A percentile compares a stretch with the other conserved stretches of the same genome.
phyloP scores from a whole-genome alignment of 148 eudicot genomes.

The Agrostemma githago region DNA sequence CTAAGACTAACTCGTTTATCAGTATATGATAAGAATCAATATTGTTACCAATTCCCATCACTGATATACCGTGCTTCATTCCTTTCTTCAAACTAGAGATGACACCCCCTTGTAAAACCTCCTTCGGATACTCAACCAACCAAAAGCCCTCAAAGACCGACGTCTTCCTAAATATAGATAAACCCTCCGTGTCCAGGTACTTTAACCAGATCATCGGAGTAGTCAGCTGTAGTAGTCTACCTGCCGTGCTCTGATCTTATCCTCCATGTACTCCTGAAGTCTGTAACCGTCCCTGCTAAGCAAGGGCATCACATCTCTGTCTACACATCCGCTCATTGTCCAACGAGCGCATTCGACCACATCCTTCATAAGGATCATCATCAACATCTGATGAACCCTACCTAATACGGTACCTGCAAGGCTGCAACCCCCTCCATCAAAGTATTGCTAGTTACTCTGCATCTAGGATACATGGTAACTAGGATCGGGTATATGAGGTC shows the following conservation, averaged over 20 bases:
- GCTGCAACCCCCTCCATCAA: background rate
- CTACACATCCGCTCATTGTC: background rate
- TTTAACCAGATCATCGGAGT: background rate
- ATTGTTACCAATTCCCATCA: background rate
- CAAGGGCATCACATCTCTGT: background rate
- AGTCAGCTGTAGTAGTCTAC: background rate
- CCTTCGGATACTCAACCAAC: background rate
- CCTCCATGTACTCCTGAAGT: background rate
- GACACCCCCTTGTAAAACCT: background rate
- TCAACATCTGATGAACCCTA: slow-evolving; percentile 1
- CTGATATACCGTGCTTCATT: background rate
- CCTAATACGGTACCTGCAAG: background rate
- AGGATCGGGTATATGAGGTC: background rate
- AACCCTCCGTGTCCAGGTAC: background rate
- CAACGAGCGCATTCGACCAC: background rate
- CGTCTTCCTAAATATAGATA: background rate
- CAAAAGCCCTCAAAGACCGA: slow-evolving; percentile 2
- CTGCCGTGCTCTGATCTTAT: background rate
- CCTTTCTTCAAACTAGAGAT: background rate
- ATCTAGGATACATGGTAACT: background rate
- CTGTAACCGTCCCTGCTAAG: background rate
- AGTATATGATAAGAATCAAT: background rate
- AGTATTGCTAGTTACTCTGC: too few species aligned
- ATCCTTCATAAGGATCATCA: background rate
- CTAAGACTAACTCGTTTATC: background rate